Evolutionary conservation across 148 eudicot genomes (phyloP).

Genomic region (Hydrangea macrophylla): DNA sequence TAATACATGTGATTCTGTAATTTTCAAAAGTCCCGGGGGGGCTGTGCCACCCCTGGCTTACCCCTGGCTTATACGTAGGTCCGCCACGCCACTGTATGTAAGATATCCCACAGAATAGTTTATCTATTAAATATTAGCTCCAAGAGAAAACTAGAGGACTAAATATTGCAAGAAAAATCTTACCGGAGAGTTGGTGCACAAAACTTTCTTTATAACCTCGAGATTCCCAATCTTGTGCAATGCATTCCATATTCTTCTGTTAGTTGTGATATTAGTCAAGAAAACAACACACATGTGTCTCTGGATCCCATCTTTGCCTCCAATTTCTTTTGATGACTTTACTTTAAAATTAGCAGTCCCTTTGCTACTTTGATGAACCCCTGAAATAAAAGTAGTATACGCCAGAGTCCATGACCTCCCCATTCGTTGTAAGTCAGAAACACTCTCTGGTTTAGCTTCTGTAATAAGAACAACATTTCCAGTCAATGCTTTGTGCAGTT

Average conservation of each 20-base stretch:
- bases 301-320: not conserved
- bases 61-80: no score
- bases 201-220: slow-evolving; percentile 27
- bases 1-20: no score
- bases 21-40: no score
- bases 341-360: slow-evolving; percentile 24
- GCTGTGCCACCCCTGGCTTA: no score
- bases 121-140: no score
- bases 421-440: slow-evolving; percentile 31
- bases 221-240: slow-evolving; percentile 29
- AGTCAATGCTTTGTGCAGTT: slow-evolving; percentile 42
- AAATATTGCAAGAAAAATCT: not conserved
- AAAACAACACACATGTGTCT: slow-evolving; percentile 36
- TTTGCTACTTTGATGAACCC: slow-evolving; percentile 17
- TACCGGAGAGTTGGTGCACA: slow-evolving; percentile 26
- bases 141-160: no score
- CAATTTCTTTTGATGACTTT: slow-evolving; percentile 20
- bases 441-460: slow-evolving; percentile 36
- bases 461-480: slow-evolving; percentile 50
- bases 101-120: no score
- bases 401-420: slow-evolving; percentile 44
- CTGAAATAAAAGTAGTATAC: slow-evolving; percentile 19
- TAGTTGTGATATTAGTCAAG: slow-evolving; percentile 40
- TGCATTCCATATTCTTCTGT: slow-evolving; percentile 55
- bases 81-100: no score